phyloP scores from a whole-genome alignment of 306 rosid species.

The Pterocarpus macrocarpus region DNA sequence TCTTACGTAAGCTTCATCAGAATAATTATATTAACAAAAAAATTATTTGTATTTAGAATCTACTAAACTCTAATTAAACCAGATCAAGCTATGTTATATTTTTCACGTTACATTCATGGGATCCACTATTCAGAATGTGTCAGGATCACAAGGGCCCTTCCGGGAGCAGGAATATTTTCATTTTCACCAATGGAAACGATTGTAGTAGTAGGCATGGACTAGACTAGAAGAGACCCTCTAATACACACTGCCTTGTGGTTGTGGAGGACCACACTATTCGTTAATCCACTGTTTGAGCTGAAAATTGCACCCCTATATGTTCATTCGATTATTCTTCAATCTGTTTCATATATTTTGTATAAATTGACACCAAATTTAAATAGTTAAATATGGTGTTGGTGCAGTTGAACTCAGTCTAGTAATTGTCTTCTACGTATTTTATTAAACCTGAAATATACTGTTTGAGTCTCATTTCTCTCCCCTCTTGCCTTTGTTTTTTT shows the following conservation, averaged over 20 bases:
- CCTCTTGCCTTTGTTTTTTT: too few relatives aligned
- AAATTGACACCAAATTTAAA: background rate
- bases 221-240: conserved; percentile 21
- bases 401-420: too few relatives aligned
- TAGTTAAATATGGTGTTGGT: too few relatives aligned
- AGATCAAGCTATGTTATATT: too few relatives aligned
- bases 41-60: too few relatives aligned
- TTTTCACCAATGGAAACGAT: conserved; percentile 31
- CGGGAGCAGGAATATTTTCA: conserved; percentile 10
- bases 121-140: background rate
- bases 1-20: background rate
- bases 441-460: too few relatives aligned
- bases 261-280: conserved; percentile 42
- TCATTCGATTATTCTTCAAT: background rate
- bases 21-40: too few relatives aligned
- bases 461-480: too few relatives aligned
- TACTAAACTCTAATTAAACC: too few relatives aligned
- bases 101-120: background rate
- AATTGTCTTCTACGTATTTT: too few relatives aligned
- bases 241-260: background rate
- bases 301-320: conserved; percentile 11
- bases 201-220: background rate
- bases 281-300: conserved; percentile 1
- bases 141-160: conserved; percentile 8
- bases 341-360: background rate